Conservation (phyloP, 2,329 filamentous ascomycete species). For the Nemania sp. region DNA sequence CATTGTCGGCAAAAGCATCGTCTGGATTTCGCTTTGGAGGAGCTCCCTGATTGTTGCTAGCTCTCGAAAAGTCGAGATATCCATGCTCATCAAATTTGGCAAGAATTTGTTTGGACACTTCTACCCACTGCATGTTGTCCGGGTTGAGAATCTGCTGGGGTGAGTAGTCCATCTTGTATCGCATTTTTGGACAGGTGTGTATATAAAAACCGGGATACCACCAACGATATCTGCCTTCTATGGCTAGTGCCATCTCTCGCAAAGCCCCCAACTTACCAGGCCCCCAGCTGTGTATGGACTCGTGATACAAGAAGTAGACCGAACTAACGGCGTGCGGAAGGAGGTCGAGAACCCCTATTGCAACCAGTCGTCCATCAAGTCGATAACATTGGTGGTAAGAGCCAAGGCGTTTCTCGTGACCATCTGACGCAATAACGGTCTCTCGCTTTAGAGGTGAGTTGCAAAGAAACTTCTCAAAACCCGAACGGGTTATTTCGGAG, state of each 20-base stretch:
- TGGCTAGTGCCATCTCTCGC: constrained; percentile 70
- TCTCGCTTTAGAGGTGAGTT: constrained; percentile 63
- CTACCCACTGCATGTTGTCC: constrained; percentile 64
- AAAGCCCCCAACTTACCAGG: constrained; percentile 78
- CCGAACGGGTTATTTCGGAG: constrained; percentile 58
- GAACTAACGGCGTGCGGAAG: constrained; percentile 77
- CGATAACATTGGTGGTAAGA: constrained; percentile 84
- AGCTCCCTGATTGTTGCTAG: not conserved
- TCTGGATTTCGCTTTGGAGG: not conserved
- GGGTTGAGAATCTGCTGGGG: constrained; percentile 77
- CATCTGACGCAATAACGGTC: constrained; percentile 49
- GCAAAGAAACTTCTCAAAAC: constrained; percentile 76
- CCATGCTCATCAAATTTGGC: constrained; percentile 56
- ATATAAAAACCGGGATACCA: constrained; percentile 87
- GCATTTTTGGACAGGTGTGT: constrained; percentile 79
- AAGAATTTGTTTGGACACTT: constrained; percentile 56
- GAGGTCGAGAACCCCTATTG: constrained; percentile 76
- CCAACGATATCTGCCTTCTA: constrained; percentile 70
- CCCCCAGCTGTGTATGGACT: constrained; percentile 68
- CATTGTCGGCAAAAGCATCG: not conserved
- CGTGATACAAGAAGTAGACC: constrained; percentile 82
- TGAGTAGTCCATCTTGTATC: constrained; percentile 78
- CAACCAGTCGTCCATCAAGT: constrained; percentile 74
- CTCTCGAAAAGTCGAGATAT: constrained; percentile 51
- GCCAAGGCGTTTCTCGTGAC: constrained; percentile 61